These are phyloP conservation scores for Cystobasidiaceae sp. DNA, from an alignment of 1,284 basidiomycete genomes.

Conservation along the genomic window DNA sequence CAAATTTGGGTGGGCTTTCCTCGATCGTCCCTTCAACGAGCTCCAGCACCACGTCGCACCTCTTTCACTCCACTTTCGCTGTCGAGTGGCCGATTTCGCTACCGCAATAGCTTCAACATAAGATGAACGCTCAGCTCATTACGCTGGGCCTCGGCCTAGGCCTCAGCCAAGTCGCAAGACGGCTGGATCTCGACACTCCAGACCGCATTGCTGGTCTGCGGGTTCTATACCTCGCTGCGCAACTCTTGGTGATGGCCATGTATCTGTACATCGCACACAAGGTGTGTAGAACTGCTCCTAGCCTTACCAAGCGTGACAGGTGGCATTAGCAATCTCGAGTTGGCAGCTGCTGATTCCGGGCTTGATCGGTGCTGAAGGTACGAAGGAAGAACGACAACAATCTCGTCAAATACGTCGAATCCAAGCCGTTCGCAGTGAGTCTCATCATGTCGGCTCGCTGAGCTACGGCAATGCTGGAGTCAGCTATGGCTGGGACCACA, in stretches of 20 bases:
- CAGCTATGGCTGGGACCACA: not conserved
- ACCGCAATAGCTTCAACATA: not conserved
- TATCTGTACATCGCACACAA: conserved; percentile 25
- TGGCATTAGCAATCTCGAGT: not conserved
- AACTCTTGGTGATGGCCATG: not conserved
- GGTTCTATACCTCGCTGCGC: conserved; percentile 4
- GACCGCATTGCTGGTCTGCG: conserved; percentile 2
- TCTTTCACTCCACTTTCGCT: not conserved
- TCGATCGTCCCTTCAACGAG: no score
- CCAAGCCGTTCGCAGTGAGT: conserved; percentile 43
- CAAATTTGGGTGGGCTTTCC: no score
- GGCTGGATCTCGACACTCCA: conserved; percentile 24
- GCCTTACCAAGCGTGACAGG: no score
- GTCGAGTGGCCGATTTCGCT: not conserved
- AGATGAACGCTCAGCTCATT: conserved; percentile 18
- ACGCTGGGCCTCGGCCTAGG: conserved; percentile 21
- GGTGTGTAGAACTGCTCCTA: not conserved
- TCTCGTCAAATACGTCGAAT: conserved; percentile 78
- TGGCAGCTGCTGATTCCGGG: not conserved
- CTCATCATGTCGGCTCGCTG: not conserved
- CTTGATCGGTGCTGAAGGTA: conserved; percentile 56
- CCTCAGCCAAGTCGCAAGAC: conserved; percentile 15
- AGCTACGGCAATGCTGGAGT: not conserved
- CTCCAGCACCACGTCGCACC: no score
- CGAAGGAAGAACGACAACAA: conserved; percentile 93